A percentile compares a stretch with the other conserved stretches of the same genome.
phyloP scores from a whole-genome alignment of 345 rosid genomes.

The Carallia pectinifolia region DNA sequence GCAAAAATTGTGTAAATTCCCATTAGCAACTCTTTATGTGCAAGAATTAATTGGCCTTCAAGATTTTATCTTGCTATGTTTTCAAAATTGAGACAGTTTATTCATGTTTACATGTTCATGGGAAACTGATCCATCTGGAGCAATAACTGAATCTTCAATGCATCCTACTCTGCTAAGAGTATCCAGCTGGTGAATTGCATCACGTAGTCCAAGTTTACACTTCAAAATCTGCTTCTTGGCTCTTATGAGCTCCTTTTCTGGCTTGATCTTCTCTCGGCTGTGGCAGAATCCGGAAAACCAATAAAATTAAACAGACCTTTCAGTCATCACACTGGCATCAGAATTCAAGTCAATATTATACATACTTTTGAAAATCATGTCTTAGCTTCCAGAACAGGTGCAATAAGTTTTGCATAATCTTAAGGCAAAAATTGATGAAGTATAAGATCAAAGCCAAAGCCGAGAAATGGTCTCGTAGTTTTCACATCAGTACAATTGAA shows the following conservation, averaged over 20 bases:
- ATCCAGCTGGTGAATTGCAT: constrained; percentile 75
- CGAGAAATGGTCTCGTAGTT: too few species aligned
- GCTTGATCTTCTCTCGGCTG: constrained; percentile 95
- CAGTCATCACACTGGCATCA: neutral
- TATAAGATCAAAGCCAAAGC: too few species aligned
- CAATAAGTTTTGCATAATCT: too few species aligned
- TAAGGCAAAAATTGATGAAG: too few species aligned
- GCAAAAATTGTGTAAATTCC: neutral
- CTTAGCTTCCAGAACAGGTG: too few species aligned
- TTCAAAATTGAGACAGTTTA: neutral
- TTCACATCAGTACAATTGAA: too few species aligned
- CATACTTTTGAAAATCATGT: too few species aligned
- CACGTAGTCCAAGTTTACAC: constrained; percentile 94
- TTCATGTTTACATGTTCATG: constrained; percentile 74
- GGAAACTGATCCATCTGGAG: constrained; percentile 92
- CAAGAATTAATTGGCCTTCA: neutral
- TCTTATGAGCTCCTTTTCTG: constrained; percentile 83
- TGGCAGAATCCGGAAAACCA: constrained; percentile 16
- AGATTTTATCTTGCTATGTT: neutral
- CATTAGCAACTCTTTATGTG: neutral
- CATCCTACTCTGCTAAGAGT: constrained; percentile 76
- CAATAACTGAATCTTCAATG: constrained; percentile 78
- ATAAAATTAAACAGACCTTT: neutral
- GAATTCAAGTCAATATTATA: too few species aligned
- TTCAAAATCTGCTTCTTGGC: constrained; percentile 80